Base-by-base conservation (phyloP, 345 rosid species). In the Cardamine chenopodiifolia region DNA sequence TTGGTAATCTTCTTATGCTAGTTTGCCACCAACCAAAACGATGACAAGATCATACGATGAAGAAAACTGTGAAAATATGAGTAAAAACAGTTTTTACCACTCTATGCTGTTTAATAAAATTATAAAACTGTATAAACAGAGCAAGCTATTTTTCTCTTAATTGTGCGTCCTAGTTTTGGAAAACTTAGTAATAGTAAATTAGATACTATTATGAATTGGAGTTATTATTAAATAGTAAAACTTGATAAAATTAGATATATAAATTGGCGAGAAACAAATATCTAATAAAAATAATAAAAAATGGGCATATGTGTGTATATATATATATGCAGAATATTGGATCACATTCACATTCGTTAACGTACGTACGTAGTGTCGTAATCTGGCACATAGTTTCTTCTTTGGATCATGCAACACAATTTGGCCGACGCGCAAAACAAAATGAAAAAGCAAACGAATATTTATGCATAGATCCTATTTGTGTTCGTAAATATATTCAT, bases 371-470 rank as follows among this genome's bases (percentile, higher is more conserved):
- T 5, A 15, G 34, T 29, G 63, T 40, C 70, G 26, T 63, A 54
- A 55, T 62, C 62, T 50, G 28, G 53, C 61, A 54, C 55, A 23
- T 42, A 29, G 18, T 45, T 64, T 54, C 4, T 44, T 44, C 28
- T 56, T 44, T 56, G 58, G 39, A 73, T 65, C 49, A 32, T 34
- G 28, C 39, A 31, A 54, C 37, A 40, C 13, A 65, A 44, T 73
- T 18, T 15, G 8, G 31, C 71, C 66, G 72, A 65, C 71, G 50
- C 0, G 9, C 15, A 34, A 32, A 47, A 32, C 6, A 17, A 22
- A 71, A 23, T 6, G 1, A 44, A 0, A 13, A 32, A 45, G 14
- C 49, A 32, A 63, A 15, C 9, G 10, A 54, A 37, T 62, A 26
- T 52, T 23, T 20, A 2, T 37, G 26, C n/a, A 18, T 8, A 9